Conservation (phyloP, 345 rosid species). For the Erodium maritimum region DNA sequence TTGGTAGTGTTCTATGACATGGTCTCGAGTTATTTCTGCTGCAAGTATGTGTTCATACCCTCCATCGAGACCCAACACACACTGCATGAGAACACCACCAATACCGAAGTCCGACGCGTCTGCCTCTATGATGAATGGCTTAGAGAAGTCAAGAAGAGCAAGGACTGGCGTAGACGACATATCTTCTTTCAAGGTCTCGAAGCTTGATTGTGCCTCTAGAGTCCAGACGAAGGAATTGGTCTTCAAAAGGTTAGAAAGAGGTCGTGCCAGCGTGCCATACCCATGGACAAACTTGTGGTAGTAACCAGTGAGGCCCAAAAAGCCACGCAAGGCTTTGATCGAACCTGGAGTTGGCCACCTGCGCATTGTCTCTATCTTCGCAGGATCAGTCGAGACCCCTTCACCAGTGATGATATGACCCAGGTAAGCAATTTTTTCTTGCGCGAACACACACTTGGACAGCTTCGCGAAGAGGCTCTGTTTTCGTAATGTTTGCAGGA, state of each 20-base stretch:
- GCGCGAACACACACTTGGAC: background rate
- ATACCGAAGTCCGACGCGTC: too few species aligned
- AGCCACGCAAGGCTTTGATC: background rate
- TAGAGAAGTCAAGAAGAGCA: too few species aligned
- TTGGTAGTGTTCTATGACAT: too few species aligned
- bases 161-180: too few species aligned
- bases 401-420: background rate
- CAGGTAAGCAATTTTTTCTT: too few species aligned
- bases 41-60: too few species aligned
- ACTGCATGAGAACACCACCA: too few species aligned
- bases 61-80: too few species aligned
- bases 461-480: background rate
- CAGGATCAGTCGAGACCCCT: background rate
- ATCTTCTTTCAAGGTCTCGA: background rate
- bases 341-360: background rate
- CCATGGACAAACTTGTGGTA: background rate
- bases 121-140: too few species aligned
- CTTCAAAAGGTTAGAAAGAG: background rate
- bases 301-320: background rate
- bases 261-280: background rate
- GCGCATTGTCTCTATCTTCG: background rate
- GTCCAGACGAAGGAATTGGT: background rate
- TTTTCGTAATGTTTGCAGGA: background rate
- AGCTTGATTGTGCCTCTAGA: background rate
- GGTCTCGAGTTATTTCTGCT: too few species aligned